Base-by-base conservation (phyloP, 345 rosid genomes). In the Arabis hirsuta region DNA sequence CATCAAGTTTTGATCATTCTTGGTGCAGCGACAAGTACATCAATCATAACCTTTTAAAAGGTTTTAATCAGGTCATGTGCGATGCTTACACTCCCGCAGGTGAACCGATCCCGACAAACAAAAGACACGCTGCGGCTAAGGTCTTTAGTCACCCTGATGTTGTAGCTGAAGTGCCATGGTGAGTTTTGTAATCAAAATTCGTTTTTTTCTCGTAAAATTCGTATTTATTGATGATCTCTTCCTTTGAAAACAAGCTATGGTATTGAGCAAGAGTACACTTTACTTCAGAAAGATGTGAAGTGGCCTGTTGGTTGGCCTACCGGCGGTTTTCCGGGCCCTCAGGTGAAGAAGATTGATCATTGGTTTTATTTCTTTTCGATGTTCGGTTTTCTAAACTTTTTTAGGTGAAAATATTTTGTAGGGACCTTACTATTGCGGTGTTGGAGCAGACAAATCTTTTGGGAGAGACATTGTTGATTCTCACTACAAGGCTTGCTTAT, bases 301-400 rank as follows among this genome's bases (percentile, higher is more conserved):
- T 93, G 98, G 98, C 98, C 96, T 14, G 54, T 93, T 45, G 97
- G 98, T 4, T 93, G 97, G 98, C 97, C 97, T 1, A 14, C 84
- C 44, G 97, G 92, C 7, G 98, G 98, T 26, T 93, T 20, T 29
- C 98, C 98, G 0, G 98, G 98, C 2, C 90, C 97, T 66, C 93
- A 88, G 90, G 98, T 89, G 41, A 65, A 22, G 34, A 70, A 48
- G 20, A 36, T 31, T 3, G 14, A 12, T 56, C 12, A 31, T 9
- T 0, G 3, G 31, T 71, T 65, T 71, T 14, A 6, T 29, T 42
- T 57, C 26, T 3, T 56, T 58, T 61, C 1, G 1, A 27, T 62
- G 39, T 62, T 62, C 13, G 19, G 4, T 11, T 61, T 52, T 43
- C 45, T 31, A 8, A 16, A 20, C 10, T 0, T 9, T n/a, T 12